These are phyloP conservation scores for Ogataea methanolica DNA, from an alignment of 805 yeast species.

Conservation along the genomic window DNA sequence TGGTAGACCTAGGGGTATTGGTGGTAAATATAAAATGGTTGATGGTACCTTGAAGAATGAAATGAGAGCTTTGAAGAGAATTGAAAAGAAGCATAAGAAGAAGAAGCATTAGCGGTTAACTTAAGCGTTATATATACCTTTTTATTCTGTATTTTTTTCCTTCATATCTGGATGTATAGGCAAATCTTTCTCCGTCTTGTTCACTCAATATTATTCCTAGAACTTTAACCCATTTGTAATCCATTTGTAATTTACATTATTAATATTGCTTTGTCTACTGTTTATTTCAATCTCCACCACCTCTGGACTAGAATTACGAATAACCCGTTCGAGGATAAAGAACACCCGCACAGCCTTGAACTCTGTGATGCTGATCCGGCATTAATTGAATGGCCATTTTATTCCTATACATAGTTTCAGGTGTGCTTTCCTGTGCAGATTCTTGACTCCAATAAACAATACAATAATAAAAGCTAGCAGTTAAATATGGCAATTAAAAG, in stretches of 20 bases:
- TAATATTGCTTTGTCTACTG: too few species aligned
- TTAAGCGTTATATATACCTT: not conserved
- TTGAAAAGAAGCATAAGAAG: conserved; percentile 80
- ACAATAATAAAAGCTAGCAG: not conserved
- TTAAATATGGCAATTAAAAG: conserved; percentile 9
- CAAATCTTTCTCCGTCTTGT: too few species aligned
- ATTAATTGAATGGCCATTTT: too few species aligned
- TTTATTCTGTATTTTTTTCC: not conserved
- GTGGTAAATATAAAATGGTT: conserved; percentile 98
- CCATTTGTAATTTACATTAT: too few species aligned
- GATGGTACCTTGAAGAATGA: conserved; percentile 98
- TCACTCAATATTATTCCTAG: too few species aligned
- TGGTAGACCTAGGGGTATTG: conserved; percentile 96
- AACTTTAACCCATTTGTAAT: too few species aligned
- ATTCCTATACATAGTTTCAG: too few species aligned
- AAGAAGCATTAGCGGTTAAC: conserved; percentile 18
- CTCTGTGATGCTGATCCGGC: not conserved
- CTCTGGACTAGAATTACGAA: too few species aligned
- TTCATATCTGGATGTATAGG: not conserved
- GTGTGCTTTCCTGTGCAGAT: too few species aligned
- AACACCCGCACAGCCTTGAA: too few species aligned
- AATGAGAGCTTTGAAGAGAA: conserved; percentile 86
- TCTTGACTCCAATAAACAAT: not conserved
- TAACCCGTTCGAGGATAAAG: too few species aligned
- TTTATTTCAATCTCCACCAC: too few species aligned